Evolutionary conservation across 164 flowering plant genomes (phyloP), one percentile per base, ranked within the genome.

Genomic region (Umbilicus rupestris): DNA sequence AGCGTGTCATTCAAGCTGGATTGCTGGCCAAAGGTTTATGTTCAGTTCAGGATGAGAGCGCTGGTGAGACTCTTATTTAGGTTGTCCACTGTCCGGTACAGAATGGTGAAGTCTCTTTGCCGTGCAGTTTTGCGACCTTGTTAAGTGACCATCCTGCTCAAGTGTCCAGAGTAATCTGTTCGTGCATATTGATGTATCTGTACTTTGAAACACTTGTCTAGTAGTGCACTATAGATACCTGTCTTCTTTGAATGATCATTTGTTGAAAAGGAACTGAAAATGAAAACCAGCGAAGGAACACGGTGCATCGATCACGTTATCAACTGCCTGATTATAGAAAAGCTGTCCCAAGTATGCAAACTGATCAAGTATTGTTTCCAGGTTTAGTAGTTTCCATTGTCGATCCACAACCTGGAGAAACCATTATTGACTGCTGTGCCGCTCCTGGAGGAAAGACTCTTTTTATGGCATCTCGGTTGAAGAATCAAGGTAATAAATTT

Each of bases 381-480:
- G 98, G 98, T 67, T 55, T 92, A 71, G 81, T 87, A 55, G 96
- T 89, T 66, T 84, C 90, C 73, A 73, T 92, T 72, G 78, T 88
- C 68, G 86, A 92, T 72, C 96, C 98, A 74, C 86, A 80, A 64
- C 95, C 90, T 35, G 95, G 92, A 63, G 95, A 92, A 35, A 76
- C 71, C 69, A 82, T 92, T 57, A 58, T 89, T 63, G 96, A 92
- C 70, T 88, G 95, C 66, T 92, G 96, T 81, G 98, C 98, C 76
- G 96, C 96, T 68, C 98, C 96, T 58, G 98, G 98, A 69, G 98
- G 98, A 74, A 92, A 92, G 85, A 89, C 96, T 24, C 83, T 89
- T 66, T 88, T 82, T 78, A 87, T 89, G 91, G 98, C 96, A 64
- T 84, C 98, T 67, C 73, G 73, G 60, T 66, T 92, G 74, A 71